Evolutionary conservation across 257 asterid genomes (phyloP), one percentile per base, ranked within the genome.

Genomic region (Penstemon eatonii): DNA sequence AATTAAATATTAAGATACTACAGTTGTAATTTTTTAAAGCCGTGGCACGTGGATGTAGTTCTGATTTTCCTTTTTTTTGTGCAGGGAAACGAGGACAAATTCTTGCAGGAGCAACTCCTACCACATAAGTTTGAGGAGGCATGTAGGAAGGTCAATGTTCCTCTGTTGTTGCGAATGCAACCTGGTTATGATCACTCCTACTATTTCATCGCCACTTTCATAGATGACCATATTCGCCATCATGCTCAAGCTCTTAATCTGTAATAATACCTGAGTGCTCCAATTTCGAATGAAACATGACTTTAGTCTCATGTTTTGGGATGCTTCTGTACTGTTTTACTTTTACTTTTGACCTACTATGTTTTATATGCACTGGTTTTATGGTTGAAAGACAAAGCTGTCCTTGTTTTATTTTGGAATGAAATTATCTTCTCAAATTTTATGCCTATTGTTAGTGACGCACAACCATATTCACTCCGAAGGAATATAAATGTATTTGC

Each of bases 171-270:
- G 63, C 83, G 96, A 44, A 55, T 82, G 81, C 99, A 88, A 63
- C 92, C 96, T 25, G 99, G 99, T 68, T 93, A 90, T 33, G 99
- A 93, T 63, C 99, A 93, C 85, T 90, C 99, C 18, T 93, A 84
- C 86, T 83, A 70, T 71, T 90, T 85, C 84, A 87, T 93, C 3
- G 74, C 96, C 45, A 82, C 96, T 64, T 93, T 93, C 67, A 79
- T 93, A 3, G 99, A 93, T 40, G 99, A 93, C 54, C 99, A 93
- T 73, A 79, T 93, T 60, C 86, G 70, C 36, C 97, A 93, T 83
- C 99, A 93, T 54, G 94, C 95, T 67, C 96, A 93, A 73, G 92
- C 96, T 5, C 92, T 93, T 67, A 78, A 71, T n/a, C 83, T 90
- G 76, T 73, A 60, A 81, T 57, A 33, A 39, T 44, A 42, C 5